Evolutionary conservation across 2,329 filamentous ascomycete genomes (phyloP), one percentile per base, ranked within the genome.

Genomic region (Phialophora chinensis): DNA sequence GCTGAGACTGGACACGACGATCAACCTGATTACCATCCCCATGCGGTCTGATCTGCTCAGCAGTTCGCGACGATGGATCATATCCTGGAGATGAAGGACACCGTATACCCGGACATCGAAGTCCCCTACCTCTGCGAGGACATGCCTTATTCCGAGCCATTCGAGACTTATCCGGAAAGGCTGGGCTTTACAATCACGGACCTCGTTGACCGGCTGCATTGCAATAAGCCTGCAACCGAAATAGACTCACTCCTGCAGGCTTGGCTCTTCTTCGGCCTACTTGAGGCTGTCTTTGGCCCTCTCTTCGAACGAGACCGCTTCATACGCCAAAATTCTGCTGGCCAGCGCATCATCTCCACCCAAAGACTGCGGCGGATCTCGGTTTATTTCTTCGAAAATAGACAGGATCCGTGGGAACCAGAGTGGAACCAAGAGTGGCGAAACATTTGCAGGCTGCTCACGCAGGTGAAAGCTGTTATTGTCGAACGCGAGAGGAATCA

Each of bases 91-190:
- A 52, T 52, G 49, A 20, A n/a, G 49, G 3, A 52, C 20, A n/a
- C 20, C 20, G 20, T 52, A 23, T 52, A 52, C 12, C 49, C 49
- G 20, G n/a, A 20, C 20, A 23, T 52, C 4, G 49, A 52, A 52
- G 49, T 52, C 4, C 49, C 49, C 25, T 52, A 52, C 49, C 49
- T 52, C 49, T 52, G 49, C 20, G 49, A 52, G 25, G 49, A 52
- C 11, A 52, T 52, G 49, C 49, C 49, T 52, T 52, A 52, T 52
- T 52, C 49, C 4, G 20, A 23, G 12, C 49, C 49, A 5, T 52
- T 52, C 20, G 49, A 52, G 49, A 27, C 49, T 12, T 52, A 52
- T 3, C 49, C 49, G 1, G 25, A 23, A 4, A 52, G 20, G n/a
- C 49, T 52, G 10, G 49, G 49, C 20, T 52, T 25, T 17, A 25